phyloP scores from a whole-genome alignment of 1,139 yeast genomes.

The Lizanozyma gosingica region DNA sequence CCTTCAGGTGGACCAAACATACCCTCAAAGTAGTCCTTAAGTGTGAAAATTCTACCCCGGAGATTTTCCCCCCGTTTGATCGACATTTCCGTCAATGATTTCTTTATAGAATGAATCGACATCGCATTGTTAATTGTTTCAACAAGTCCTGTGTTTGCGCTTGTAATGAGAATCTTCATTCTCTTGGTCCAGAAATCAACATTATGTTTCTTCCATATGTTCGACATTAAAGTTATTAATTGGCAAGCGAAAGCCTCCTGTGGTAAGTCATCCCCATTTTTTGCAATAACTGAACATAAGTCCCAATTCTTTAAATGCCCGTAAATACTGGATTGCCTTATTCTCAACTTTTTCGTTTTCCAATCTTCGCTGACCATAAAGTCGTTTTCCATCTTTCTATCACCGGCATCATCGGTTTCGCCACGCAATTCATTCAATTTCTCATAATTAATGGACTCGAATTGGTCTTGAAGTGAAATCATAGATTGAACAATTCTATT shows the following conservation, averaged over 20 bases:
- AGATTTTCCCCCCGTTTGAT: slow-evolving; percentile 56
- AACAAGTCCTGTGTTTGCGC: slow-evolving; percentile 84
- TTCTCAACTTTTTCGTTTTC: slow-evolving; percentile 71
- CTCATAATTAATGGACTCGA: slow-evolving; percentile 40
- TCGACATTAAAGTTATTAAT: slow-evolving; percentile 74
- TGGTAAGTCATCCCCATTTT: slow-evolving; percentile 89
- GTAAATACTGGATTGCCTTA: slow-evolving; percentile 63
- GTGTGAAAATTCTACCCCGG: slow-evolving; percentile 59
- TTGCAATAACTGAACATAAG: slow-evolving; percentile 86
- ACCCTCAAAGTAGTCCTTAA: slow-evolving; percentile 67
- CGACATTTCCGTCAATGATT: slow-evolving; percentile 74
- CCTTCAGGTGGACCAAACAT: slow-evolving; percentile 59
- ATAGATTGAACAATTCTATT: slow-evolving; percentile 76
- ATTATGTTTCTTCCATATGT: slow-evolving; percentile 63
- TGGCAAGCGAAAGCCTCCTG: slow-evolving; percentile 99
- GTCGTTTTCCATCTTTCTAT: slow-evolving; percentile 84
- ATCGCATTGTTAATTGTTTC: slow-evolving; percentile 93
- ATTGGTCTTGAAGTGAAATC: slow-evolving; percentile 76
- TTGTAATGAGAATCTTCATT: slow-evolving; percentile 86
- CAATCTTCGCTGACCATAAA: slow-evolving; percentile 92
- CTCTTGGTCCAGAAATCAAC: slow-evolving; percentile 83
- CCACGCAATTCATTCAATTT: slow-evolving; percentile 30
- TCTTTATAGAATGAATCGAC: slow-evolving; percentile 88
- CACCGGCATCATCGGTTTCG: slow-evolving; percentile 67
- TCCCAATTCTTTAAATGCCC: slow-evolving; percentile 94